Conservation (phyloP, 2,329 filamentous ascomycete species). For the Neonectria sp. region DNA sequence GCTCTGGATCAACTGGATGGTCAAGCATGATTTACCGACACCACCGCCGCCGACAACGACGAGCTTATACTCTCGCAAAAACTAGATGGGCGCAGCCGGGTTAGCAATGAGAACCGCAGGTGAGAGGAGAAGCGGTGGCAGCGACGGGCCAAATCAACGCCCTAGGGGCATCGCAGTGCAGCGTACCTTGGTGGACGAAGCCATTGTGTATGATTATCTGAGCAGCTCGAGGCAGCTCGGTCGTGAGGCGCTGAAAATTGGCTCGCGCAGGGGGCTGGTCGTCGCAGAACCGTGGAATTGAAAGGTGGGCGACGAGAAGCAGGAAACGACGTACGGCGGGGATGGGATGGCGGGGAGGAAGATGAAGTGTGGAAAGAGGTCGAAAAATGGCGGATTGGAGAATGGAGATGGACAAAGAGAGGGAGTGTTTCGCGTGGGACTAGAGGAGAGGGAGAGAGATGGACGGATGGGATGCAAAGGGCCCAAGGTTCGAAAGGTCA, state of each 20-base stretch:
- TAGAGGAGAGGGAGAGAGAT: conserved; percentile 26
- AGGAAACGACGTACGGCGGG: conserved; percentile 21
- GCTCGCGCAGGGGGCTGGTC: conserved; percentile 36
- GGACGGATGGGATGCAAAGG: conserved; percentile 30
- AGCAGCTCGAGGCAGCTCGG: conserved; percentile 39
- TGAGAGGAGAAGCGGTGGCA: not conserved
- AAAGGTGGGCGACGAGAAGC: conserved; percentile 32
- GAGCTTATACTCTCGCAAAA: conserved; percentile 93
- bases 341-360: conserved; percentile 19
- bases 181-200: conserved; percentile 55
- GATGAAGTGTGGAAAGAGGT: conserved; percentile 19
- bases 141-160: not conserved
- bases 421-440: conserved; percentile 28
- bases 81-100: conserved; percentile 64
- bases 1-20: conserved; percentile 94
- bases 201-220: conserved; percentile 49
- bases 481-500: conserved; percentile 28
- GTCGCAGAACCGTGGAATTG: conserved; percentile 37
- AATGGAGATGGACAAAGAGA: conserved; percentile 32
- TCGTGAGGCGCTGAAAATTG: conserved; percentile 37
- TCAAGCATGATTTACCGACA: conserved; percentile 99
- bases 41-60: conserved; percentile 98
- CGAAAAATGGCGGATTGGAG: conserved; percentile 21
- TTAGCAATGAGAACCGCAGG: conserved; percentile 34
- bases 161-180: not conserved